These are phyloP conservation scores for Botrytis porri DNA, from an alignment of 2,329 filamentous ascomycete genomes.

Conservation along the genomic window DNA sequence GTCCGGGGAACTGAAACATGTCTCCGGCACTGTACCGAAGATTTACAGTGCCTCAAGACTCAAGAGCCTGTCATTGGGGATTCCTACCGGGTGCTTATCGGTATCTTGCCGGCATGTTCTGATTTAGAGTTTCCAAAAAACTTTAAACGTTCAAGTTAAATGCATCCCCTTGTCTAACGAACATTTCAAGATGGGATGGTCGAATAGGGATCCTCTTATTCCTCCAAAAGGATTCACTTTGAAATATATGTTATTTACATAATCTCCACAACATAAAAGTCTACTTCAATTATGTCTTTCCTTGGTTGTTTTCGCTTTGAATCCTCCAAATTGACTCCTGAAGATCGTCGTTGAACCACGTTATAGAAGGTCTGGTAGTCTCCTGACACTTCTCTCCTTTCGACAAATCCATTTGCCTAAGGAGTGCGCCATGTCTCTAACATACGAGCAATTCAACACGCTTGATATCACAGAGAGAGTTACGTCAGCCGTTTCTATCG, in stretches of 20 bases:
- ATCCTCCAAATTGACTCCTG: background rate
- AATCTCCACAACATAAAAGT: slow-evolving; percentile 7
- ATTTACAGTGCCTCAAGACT: background rate
- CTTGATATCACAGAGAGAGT: slow-evolving; percentile 24
- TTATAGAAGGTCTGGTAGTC: slow-evolving; percentile 8
- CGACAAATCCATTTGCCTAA: background rate
- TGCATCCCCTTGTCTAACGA: background rate
- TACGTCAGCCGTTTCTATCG: slow-evolving; percentile 50
- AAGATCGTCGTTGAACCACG: slow-evolving; percentile 10
- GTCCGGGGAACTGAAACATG: slow-evolving; percentile 11
- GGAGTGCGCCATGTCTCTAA: slow-evolving; percentile 4
- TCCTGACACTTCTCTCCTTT: background rate
- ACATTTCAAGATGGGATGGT: background rate
- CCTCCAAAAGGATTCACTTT: background rate
- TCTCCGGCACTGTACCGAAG: slow-evolving; percentile 3
- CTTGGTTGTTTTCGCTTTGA: background rate
- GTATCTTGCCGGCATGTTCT: background rate
- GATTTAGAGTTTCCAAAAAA: background rate
- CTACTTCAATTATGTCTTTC: background rate
- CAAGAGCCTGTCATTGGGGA: background rate
- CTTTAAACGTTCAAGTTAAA: background rate
- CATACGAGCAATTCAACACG: slow-evolving; percentile 13
- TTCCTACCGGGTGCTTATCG: background rate
- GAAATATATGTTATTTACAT: background rate
- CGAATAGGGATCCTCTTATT: background rate